phyloP scores from a whole-genome alignment of 73 alveolate genomes.

The Tetrahymena malaccensis region DNA sequence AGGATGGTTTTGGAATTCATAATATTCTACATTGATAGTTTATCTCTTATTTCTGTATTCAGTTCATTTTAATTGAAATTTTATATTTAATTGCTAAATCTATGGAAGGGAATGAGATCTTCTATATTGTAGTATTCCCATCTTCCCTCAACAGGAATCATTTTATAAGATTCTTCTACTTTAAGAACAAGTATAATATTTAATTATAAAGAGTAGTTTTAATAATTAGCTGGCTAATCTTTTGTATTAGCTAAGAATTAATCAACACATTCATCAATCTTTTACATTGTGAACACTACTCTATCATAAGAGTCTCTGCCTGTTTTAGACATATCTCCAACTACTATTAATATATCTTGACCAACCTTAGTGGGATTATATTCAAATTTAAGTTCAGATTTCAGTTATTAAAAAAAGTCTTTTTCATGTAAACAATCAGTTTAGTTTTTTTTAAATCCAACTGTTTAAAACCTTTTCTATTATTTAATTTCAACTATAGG shows the following conservation, averaged over 20 bases:
- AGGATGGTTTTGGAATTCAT: not conserved
- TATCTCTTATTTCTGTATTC: not conserved
- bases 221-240: not conserved
- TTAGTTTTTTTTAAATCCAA: not conserved
- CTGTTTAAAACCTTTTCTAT: not conserved
- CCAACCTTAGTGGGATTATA: not conserved
- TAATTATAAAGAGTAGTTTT: not conserved
- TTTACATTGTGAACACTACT: not conserved
- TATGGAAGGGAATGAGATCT: not conserved
- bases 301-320: not conserved
- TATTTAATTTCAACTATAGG: not conserved
- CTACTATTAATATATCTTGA: not conserved
- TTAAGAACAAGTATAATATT: not conserved
- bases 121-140: not conserved
- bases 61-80: not conserved
- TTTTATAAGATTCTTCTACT: not conserved
- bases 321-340: not conserved
- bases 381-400: not conserved
- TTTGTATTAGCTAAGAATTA: not conserved
- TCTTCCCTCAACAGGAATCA: not conserved
- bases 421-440: not conserved
- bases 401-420: too few relatives aligned
- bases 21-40: not conserved
- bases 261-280: not conserved
- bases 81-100: not conserved